Percentiles rank a stretch among this genome's conserved stretches.
Conservation (phyloP, 2,329 filamentous ascomycete species). For the Phaeomoniella chlamydospora region DNA sequence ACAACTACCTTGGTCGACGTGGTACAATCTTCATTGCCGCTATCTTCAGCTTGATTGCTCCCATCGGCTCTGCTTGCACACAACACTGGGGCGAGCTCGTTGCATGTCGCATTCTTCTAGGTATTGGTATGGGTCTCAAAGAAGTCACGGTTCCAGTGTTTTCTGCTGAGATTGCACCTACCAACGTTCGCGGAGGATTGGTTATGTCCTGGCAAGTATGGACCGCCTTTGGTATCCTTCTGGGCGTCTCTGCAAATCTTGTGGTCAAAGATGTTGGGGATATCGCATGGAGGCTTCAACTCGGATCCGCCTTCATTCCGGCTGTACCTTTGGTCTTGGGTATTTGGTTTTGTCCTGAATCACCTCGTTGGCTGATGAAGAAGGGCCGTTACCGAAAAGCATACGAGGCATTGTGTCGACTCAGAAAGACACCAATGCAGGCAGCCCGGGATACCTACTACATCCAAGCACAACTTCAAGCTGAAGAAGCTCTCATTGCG, state of each 20-base stretch:
- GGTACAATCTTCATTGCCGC: slow-evolving; percentile 51
- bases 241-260: slow-evolving; percentile 27
- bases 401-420: slow-evolving; percentile 25
- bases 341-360: slow-evolving; percentile 31
- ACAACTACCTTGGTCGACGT: slow-evolving; percentile 43
- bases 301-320: slow-evolving; percentile 32
- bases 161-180: slow-evolving; percentile 37
- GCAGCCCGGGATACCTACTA: slow-evolving; percentile 30
- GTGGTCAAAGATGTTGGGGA: slow-evolving; percentile 21
- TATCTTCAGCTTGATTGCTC: slow-evolving; percentile 50
- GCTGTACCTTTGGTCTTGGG: slow-evolving; percentile 28
- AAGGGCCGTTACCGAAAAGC: slow-evolving; percentile 25
- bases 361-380: slow-evolving; percentile 33
- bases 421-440: slow-evolving; percentile 27
- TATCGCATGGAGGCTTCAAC: slow-evolving; percentile 29
- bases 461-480: slow-evolving; percentile 24
- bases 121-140: slow-evolving; percentile 23
- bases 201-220: slow-evolving; percentile 44
- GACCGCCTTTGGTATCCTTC: slow-evolving; percentile 27
- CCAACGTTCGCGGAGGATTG: slow-evolving; percentile 37
- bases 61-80: slow-evolving; percentile 50
- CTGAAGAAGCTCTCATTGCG: slow-evolving; percentile 14
- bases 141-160: slow-evolving; percentile 36
- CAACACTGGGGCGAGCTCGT: slow-evolving; percentile 47
- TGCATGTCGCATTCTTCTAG: slow-evolving; percentile 36